Percentiles rank a stretch among this genome's conserved stretches.
Evolutionary conservation across 148 eudicot genomes (phyloP).

Genomic region (Gaultheria prostrata): DNA sequence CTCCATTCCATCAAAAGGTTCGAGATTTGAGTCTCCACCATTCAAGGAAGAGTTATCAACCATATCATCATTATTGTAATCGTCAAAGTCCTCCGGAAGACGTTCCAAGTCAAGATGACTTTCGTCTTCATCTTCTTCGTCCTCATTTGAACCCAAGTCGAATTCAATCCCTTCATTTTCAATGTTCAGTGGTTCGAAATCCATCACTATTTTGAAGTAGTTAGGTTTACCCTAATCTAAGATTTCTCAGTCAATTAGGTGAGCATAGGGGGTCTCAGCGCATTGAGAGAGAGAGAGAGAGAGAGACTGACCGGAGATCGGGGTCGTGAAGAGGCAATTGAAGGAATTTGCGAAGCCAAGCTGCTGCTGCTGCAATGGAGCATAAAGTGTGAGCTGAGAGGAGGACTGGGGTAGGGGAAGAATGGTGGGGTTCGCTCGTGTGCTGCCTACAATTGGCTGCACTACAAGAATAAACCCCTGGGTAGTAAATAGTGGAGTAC

Average conservation of each 20-base stretch:
- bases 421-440: no score
- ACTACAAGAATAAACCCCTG: not conserved
- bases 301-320: constrained; percentile 15
- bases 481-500: no score
- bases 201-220: constrained; percentile 8
- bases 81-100: constrained; percentile 10
- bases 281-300: constrained; percentile 8
- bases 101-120: constrained; percentile 9
- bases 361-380: not conserved
- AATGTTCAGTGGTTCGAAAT: constrained; percentile 17
- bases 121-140: constrained; percentile 4
- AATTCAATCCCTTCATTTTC: constrained; percentile 19
- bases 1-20: constrained; percentile 31
- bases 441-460: no score
- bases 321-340: not conserved
- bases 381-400: not conserved
- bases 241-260: not conserved
- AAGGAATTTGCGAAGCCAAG: constrained; percentile 1
- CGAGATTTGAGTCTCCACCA: constrained; percentile 17
- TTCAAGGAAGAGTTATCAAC: constrained; percentile 4
- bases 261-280: not conserved
- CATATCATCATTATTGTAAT: constrained; percentile 3
- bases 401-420: no score
- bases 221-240: not conserved
- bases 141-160: constrained; percentile 15